These are phyloP conservation scores for Alternaria alternata DNA, from an alignment of 2,329 filamentous ascomycete species.

Conservation along the genomic window DNA sequence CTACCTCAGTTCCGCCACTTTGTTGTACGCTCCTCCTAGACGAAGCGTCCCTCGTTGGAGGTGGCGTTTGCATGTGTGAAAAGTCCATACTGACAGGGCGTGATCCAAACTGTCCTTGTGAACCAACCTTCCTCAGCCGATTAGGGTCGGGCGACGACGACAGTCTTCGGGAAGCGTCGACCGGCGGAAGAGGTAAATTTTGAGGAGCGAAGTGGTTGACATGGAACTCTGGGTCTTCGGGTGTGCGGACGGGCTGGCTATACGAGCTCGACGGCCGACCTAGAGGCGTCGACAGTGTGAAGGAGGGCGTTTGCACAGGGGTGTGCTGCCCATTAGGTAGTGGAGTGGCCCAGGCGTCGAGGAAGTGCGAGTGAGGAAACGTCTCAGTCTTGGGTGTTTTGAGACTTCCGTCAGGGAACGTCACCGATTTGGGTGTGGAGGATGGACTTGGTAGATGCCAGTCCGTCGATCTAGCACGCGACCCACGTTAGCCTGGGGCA, in stretches of 20 bases:
- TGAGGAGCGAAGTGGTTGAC: slow-evolving; percentile 67
- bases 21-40: slow-evolving; percentile 57
- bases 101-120: slow-evolving; percentile 26
- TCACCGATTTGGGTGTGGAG: slow-evolving; percentile 57
- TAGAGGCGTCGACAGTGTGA: slow-evolving; percentile 48
- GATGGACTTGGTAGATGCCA: slow-evolving; percentile 61
- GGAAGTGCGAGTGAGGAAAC: slow-evolving; percentile 55
- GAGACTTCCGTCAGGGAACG: slow-evolving; percentile 51
- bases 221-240: slow-evolving; percentile 62
- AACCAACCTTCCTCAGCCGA: slow-evolving; percentile 25
- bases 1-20: slow-evolving; percentile 33
- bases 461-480: slow-evolving; percentile 53
- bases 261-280: slow-evolving; percentile 47
- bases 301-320: slow-evolving; percentile 53
- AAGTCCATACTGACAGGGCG: slow-evolving; percentile 50
- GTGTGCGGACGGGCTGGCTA: slow-evolving; percentile 45
- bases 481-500: slow-evolving; percentile 46
- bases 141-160: slow-evolving; percentile 64
- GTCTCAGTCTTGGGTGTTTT: slow-evolving; percentile 57
- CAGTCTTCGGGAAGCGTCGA: slow-evolving; percentile 66
- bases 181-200: slow-evolving; percentile 65
- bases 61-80: slow-evolving; percentile 67
- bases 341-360: slow-evolving; percentile 60
- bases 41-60: slow-evolving; percentile 64
- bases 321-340: slow-evolving; percentile 52